Percentiles rank a stretch among this genome's conserved stretches.
Evolutionary conservation across 108 stramenopile genomes (phyloP).

Genomic region (Cyclotella sp.): DNA sequence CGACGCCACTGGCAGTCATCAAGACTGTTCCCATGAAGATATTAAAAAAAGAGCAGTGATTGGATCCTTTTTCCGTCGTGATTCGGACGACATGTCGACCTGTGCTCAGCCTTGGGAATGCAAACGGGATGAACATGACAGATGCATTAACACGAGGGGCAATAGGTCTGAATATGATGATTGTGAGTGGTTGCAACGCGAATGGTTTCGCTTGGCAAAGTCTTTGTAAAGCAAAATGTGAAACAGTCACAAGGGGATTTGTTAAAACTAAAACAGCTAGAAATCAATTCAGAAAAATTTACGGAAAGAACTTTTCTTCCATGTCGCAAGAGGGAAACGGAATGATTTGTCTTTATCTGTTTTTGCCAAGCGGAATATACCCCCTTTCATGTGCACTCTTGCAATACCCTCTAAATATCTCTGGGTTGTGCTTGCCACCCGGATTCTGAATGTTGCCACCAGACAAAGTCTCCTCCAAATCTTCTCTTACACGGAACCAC

Average conservation of each 20-base stretch:
- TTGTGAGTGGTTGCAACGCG: slow-evolving; percentile 5
- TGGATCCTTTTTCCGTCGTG: neutral
- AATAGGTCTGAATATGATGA: neutral
- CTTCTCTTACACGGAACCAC: slow-evolving; percentile 54
- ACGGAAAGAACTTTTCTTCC: too few species aligned
- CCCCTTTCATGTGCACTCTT: slow-evolving; percentile 37
- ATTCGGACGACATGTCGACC: neutral
- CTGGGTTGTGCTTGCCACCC: slow-evolving; percentile 34
- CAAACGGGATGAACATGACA: neutral
- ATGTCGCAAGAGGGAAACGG: too few species aligned
- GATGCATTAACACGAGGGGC: too few species aligned
- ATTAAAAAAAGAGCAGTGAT: neutral
- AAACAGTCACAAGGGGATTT: too few species aligned
- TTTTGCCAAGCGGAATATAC: slow-evolving; percentile 36
- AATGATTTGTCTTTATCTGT: neutral
- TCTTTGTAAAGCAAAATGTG: neutral
- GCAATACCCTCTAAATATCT: slow-evolving; percentile 55
- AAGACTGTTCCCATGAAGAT: neutral
- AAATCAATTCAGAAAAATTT: too few species aligned
- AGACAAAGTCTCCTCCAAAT: slow-evolving; percentile 36
- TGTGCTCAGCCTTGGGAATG: slow-evolving; percentile 13
- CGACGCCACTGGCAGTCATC: slow-evolving; percentile 1
- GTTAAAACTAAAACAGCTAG: too few species aligned
- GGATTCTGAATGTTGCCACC: slow-evolving; percentile 13
- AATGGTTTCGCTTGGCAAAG: slow-evolving; percentile 6